phyloP scores from a whole-genome alignment of 306 rosid genomes.

The Boehmeria nivea region DNA sequence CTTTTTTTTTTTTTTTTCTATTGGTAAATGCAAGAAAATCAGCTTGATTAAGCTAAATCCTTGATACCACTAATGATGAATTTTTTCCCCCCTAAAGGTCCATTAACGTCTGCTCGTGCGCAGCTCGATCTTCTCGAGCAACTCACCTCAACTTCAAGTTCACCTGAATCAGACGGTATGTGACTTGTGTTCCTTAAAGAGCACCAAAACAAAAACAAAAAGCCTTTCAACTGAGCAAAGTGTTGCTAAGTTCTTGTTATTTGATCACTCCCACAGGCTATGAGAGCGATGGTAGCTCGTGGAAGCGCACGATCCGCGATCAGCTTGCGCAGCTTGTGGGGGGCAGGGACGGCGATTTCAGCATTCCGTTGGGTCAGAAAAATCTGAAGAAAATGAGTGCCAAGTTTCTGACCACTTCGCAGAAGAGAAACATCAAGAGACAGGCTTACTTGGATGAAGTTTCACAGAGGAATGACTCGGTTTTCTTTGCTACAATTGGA shows the following conservation, averaged over 20 bases:
- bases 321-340: slow-evolving; percentile 65
- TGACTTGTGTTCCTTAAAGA: background rate
- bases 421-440: slow-evolving; percentile 85
- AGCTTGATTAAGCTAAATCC: background rate
- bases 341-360: slow-evolving; percentile 74
- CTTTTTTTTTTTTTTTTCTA: background rate
- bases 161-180: slow-evolving; percentile 48
- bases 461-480: slow-evolving; percentile 83
- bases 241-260: too few relatives aligned
- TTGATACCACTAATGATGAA: too few relatives aligned
- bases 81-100: slow-evolving; percentile 27
- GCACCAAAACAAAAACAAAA: too few relatives aligned
- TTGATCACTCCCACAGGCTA: slow-evolving; percentile 36
- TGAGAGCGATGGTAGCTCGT: slow-evolving; percentile 50
- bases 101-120: slow-evolving; percentile 66
- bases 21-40: slow-evolving; percentile 7
- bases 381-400: slow-evolving; percentile 72
- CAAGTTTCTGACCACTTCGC: slow-evolving; percentile 73
- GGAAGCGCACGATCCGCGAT: slow-evolving; percentile 49
- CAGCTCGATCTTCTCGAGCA: slow-evolving; percentile 91
- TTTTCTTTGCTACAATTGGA: slow-evolving; percentile 84
- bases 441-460: slow-evolving; percentile 76
- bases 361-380: slow-evolving; percentile 59
- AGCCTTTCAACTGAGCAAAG: too few relatives aligned
- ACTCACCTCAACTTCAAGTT: slow-evolving; percentile 58